Evolutionary conservation across 2,329 filamentous ascomycete genomes (phyloP).

Genomic region (Fusarium subglutinans): DNA sequence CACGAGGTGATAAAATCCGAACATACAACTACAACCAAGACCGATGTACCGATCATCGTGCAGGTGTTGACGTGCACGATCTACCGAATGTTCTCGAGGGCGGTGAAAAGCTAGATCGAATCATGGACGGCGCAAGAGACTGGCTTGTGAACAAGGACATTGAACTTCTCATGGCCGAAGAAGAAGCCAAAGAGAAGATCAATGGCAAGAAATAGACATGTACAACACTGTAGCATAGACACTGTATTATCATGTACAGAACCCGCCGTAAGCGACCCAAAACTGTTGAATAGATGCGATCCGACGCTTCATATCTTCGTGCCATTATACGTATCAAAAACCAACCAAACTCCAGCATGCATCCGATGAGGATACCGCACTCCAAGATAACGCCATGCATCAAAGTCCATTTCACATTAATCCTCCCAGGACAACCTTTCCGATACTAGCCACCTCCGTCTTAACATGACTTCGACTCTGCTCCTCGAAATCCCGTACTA

Average conservation of each 20-base stretch:
- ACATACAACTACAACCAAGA: conserved; percentile 85
- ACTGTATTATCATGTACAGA: conserved; percentile 31
- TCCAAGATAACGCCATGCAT: conserved; percentile 35
- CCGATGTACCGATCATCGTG: conserved; percentile 88
- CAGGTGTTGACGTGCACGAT: conserved; percentile 81
- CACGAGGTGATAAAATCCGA: conserved; percentile 90
- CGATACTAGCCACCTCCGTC: conserved; percentile 83
- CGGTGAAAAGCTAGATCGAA: conserved; percentile 72
- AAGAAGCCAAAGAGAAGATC: conserved; percentile 53
- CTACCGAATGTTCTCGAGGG: conserved; percentile 83
- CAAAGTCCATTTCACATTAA: conserved; percentile 65
- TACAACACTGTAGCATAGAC: conserved; percentile 9
- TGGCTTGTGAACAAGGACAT: conserved; percentile 84
- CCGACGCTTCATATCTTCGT: conserved; percentile 23
- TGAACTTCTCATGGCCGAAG: conserved; percentile 73
- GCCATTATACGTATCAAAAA: conserved; percentile 1
- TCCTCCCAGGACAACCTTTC: conserved; percentile 88
- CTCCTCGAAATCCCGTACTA: conserved; percentile 94
- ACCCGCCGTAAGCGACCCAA: conserved; percentile 17
- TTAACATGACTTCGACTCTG: conserved; percentile 79
- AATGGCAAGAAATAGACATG: conserved; percentile 15
- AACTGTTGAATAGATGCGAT: background rate
- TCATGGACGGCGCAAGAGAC: conserved; percentile 80
- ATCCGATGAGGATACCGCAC: conserved; percentile 32
- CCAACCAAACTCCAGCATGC: conserved; percentile 33